phyloP scores from a whole-genome alignment of 75 land plant genomes.

The Pinus tabuliformis region DNA sequence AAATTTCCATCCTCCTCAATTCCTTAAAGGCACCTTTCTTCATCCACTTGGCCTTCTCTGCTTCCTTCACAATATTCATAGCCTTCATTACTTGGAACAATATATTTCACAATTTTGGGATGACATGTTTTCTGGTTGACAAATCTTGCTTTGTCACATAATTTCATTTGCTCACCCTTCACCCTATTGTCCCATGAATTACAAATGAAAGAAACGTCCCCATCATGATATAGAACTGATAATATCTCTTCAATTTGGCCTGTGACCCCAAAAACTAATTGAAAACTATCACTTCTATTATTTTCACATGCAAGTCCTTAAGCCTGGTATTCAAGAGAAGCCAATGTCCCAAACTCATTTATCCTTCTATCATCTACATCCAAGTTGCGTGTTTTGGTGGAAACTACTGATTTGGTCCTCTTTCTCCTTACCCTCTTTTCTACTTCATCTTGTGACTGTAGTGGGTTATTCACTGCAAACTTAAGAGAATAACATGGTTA shows the following conservation, averaged over 20 bases:
- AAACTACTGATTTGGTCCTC: not conserved
- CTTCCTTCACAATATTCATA: no score
- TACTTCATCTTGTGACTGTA: not conserved
- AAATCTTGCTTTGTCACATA: not conserved
- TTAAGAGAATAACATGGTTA: not conserved
- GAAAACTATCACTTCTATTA: not conserved
- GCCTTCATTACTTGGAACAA: no score
- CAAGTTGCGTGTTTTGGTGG: not conserved
- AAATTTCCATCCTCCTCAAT: no score
- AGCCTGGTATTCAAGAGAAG: not conserved
- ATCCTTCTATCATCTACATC: not conserved
- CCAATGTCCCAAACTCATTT: not conserved
- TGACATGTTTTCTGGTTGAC: not conserved
- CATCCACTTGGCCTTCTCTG: no score
- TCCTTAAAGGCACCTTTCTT: no score
- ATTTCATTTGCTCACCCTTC: not conserved
- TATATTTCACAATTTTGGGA: not conserved
- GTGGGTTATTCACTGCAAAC: not conserved
- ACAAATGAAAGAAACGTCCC: not conserved
- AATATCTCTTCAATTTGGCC: conserved; percentile 1
- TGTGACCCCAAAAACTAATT: not conserved
- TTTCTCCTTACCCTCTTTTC: conserved; percentile 2
- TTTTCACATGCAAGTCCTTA: not conserved
- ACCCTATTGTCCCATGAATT: not conserved
- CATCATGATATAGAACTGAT: conserved; percentile 2